Percentiles rank a stretch among this genome's conserved stretches.
Conservation (phyloP, 2,329 filamentous ascomycete species). For the Fusarium subglutinans region DNA sequence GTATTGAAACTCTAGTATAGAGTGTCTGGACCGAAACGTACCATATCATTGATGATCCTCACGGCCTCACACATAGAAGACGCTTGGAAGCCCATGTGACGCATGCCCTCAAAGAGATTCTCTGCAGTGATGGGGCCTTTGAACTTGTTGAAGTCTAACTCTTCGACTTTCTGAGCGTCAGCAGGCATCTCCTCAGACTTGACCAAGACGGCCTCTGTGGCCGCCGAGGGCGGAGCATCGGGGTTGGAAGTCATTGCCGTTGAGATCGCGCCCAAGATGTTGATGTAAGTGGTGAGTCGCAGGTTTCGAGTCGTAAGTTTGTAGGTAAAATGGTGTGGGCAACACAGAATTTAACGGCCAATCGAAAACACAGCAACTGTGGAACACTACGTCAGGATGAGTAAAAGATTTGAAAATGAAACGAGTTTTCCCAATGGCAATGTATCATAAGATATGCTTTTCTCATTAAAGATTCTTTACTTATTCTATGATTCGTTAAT, state of each 20-base stretch:
- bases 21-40: constrained; percentile 49
- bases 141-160: constrained; percentile 91
- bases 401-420: neutral
- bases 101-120: constrained; percentile 84
- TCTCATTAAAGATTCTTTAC: neutral
- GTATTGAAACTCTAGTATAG: neutral
- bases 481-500: neutral
- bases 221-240: constrained; percentile 65
- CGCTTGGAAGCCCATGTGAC: constrained; percentile 80
- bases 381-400: neutral
- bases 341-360: neutral
- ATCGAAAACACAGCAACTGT: neutral
- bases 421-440: neutral
- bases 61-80: constrained; percentile 85
- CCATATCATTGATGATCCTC: constrained; percentile 95
- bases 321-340: neutral
- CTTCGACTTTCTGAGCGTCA: constrained; percentile 81
- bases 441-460: neutral
- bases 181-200: constrained; percentile 83
- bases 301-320: constrained; percentile 1
- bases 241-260: constrained; percentile 43
- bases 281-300: constrained; percentile 4
- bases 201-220: constrained; percentile 84
- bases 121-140: constrained; percentile 83
- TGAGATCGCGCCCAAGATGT: neutral